Percentiles rank a stretch among this genome's conserved stretches.
phyloP scores from a whole-genome alignment of 192 early-diverging fungal genomes.

The Physocladia obscura region DNA sequence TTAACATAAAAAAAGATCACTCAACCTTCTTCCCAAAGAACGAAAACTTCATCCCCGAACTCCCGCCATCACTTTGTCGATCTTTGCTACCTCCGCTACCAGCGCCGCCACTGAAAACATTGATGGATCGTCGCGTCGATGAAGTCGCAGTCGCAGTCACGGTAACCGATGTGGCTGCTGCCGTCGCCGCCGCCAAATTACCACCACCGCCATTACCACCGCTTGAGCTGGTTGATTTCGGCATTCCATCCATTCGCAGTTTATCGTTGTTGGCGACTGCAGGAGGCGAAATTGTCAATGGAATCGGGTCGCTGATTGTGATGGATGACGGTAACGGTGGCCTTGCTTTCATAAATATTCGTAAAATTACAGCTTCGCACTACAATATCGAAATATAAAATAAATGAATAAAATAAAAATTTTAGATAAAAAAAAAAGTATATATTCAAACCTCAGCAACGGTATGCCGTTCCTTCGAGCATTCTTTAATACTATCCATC shows the following conservation, averaged over 20 bases:
- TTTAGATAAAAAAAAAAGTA: no score
- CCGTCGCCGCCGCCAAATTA: not conserved
- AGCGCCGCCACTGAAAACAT: not conserved
- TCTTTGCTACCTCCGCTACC: not conserved
- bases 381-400: not conserved
- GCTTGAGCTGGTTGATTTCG: not conserved
- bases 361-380: slow-evolving; percentile 18
- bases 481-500: slow-evolving; percentile 39
- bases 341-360: slow-evolving; percentile 10
- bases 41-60: slow-evolving; percentile 31
- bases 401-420: not conserved
- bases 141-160: not conserved
- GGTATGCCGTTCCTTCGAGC: slow-evolving; percentile 39
- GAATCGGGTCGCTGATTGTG: slow-evolving; percentile 3
- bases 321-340: not conserved
- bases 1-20: no score
- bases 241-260: not conserved
- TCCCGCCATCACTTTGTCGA: slow-evolving; percentile 1
- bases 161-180: not conserved
- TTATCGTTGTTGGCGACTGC: not conserved
- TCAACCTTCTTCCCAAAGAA: slow-evolving; percentile 45
- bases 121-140: slow-evolving; percentile 33
- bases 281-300: not conserved
- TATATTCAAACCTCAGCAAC: slow-evolving; percentile 36
- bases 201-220: not conserved